Percentiles rank a stretch among this genome's conserved stretches.
phyloP scores from a whole-genome alignment of 2,329 filamentous ascomycete genomes.

The Ciborinia camelliae region DNA sequence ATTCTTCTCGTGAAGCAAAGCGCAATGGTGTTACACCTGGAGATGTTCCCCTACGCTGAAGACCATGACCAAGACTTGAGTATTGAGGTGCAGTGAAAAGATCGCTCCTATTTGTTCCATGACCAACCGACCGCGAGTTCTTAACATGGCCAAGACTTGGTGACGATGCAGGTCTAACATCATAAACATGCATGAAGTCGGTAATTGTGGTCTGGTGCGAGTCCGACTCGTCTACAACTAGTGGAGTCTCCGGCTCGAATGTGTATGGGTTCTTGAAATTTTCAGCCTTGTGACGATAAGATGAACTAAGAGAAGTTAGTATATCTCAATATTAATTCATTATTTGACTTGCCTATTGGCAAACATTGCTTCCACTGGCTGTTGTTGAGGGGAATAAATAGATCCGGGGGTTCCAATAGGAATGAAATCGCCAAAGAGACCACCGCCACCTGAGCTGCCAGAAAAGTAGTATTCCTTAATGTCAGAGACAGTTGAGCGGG shows the following conservation, averaged over 20 bases:
- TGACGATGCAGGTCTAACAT: constrained; percentile 19
- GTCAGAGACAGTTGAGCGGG: constrained; percentile 11
- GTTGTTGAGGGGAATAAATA: constrained; percentile 9
- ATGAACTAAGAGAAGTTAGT: constrained; percentile 6
- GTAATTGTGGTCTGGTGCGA: constrained; percentile 29
- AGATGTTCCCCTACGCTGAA: constrained; percentile 26
- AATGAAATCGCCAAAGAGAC: constrained; percentile 13
- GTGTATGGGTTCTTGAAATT: constrained; percentile 23
- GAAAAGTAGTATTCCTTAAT: constrained; percentile 15
- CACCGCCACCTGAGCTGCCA: neutral
- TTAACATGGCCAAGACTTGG: constrained; percentile 26
- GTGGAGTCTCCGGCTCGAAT: constrained; percentile 34
- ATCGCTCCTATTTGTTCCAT: constrained; percentile 18
- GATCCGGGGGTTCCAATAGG: constrained; percentile 13
- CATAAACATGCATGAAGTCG: constrained; percentile 27
- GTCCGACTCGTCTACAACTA: constrained; percentile 19
- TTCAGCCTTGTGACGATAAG: constrained; percentile 2
- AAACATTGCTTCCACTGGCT: neutral
- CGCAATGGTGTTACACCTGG: constrained; percentile 19
- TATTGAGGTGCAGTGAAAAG: neutral
- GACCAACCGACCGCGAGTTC: constrained; percentile 29
- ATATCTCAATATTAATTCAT: neutral
- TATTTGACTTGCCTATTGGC: neutral
- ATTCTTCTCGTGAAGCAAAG: neutral
- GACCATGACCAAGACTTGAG: constrained; percentile 14